Evolutionary conservation across 1,284 basidiomycete genomes (phyloP).

Genomic region (Chondrostereum purpureum): DNA sequence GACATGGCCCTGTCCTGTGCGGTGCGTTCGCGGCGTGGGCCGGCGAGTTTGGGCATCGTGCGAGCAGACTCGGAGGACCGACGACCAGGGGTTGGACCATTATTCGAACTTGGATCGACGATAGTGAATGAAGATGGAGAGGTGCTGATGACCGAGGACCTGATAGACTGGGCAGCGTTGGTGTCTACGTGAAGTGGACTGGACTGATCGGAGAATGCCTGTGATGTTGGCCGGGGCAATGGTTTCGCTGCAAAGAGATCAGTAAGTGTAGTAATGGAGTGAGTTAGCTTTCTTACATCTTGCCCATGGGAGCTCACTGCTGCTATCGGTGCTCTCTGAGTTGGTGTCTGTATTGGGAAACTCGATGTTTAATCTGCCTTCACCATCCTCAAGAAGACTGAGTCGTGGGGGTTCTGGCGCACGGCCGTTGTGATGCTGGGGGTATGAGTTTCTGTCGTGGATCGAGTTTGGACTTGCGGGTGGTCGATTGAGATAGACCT

Average conservation of each 20-base stretch:
- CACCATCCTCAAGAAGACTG: constrained; percentile 47
- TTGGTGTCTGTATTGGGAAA: constrained; percentile 34
- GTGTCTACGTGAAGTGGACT: constrained; percentile 32
- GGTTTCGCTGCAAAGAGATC: constrained; percentile 18
- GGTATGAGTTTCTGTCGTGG: constrained; percentile 20
- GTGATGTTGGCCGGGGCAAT: constrained; percentile 10
- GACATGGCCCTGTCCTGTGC: constrained; percentile 67
- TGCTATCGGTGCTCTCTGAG: constrained; percentile 35
- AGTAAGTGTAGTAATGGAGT: constrained; percentile 10
- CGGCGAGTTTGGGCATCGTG: constrained; percentile 31
- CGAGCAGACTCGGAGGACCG: constrained; percentile 52
- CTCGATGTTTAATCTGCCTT: constrained; percentile 50
- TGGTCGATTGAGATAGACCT: constrained; percentile 49
- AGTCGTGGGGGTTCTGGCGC: constrained; percentile 32
- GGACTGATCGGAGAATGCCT: constrained; percentile 10
- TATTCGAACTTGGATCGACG: constrained; percentile 34
- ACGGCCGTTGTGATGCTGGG: constrained; percentile 15
- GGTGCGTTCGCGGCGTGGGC: constrained; percentile 48
- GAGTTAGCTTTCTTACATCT: constrained; percentile 31
- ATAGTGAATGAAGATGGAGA: constrained; percentile 52
- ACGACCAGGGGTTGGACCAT: constrained; percentile 25
- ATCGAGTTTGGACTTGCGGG: constrained; percentile 19
- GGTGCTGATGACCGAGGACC: constrained; percentile 34
- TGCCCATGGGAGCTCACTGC: constrained; percentile 62
- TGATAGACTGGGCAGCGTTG: constrained; percentile 24